These are phyloP conservation scores for Mayamaea pseudoterrestris DNA, from an alignment of 108 stramenopile genomes.

Conservation along the genomic window DNA sequence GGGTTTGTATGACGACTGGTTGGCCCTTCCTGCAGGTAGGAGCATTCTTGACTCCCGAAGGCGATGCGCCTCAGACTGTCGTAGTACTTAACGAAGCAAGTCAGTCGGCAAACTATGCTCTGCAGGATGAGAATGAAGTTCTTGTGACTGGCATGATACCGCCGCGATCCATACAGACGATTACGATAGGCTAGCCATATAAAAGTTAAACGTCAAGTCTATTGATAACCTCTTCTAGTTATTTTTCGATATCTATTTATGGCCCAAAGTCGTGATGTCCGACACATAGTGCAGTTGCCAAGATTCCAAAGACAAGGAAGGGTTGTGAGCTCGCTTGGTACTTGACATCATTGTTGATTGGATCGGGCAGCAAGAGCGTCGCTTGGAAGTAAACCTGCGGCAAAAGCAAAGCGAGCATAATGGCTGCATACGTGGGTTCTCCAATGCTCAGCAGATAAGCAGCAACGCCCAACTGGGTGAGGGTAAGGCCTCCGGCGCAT, in stretches of 20 bases:
- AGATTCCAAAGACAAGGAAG: slow-evolving; percentile 90
- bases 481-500: slow-evolving; percentile 79
- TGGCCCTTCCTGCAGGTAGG: slow-evolving; percentile 81
- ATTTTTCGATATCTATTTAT: slow-evolving; percentile 4
- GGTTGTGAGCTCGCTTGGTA: slow-evolving; percentile 89
- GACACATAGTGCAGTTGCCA: slow-evolving; percentile 85
- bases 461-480: slow-evolving; percentile 86
- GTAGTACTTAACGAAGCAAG: slow-evolving; percentile 67
- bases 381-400: slow-evolving; percentile 91
- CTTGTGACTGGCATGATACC: slow-evolving; percentile 65
- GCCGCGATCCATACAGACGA: slow-evolving; percentile 69
- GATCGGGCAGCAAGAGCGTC: slow-evolving; percentile 84
- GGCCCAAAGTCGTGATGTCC: slow-evolving; percentile 76
- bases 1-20: slow-evolving; percentile 80
- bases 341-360: slow-evolving; percentile 90
- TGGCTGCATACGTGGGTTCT: slow-evolving; percentile 71
- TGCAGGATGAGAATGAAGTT: slow-evolving; percentile 34
- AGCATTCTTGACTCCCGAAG: slow-evolving; percentile 55
- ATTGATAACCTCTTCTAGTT: neutral
- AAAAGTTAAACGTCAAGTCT: neutral
- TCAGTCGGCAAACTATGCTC: slow-evolving; percentile 56
- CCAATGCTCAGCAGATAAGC: slow-evolving; percentile 76
- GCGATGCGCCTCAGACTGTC: slow-evolving; percentile 33
- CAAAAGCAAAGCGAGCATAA: slow-evolving; percentile 68
- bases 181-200: slow-evolving; percentile 26